A percentile compares a stretch with the other conserved stretches of the same genome.
Evolutionary conservation across 768 basidiomycete species (phyloP).

Genomic region (Sporobolomyces pararoseus): DNA sequence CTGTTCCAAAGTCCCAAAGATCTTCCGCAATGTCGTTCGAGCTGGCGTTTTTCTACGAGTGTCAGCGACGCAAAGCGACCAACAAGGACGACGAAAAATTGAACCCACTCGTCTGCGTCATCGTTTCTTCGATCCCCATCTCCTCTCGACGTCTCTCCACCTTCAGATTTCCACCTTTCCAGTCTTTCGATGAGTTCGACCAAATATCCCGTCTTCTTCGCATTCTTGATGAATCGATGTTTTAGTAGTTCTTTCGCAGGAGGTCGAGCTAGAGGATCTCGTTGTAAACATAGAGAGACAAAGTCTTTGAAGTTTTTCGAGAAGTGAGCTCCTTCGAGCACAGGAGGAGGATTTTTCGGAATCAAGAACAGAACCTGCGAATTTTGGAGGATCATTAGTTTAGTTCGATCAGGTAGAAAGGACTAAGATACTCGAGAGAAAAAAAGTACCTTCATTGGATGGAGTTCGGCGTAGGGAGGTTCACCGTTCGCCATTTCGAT

Average conservation of each 20-base stretch:
- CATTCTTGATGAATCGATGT: slow-evolving; percentile 91
- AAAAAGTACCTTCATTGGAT: slow-evolving; percentile 88
- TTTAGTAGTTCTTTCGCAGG: slow-evolving; percentile 90
- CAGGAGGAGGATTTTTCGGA: slow-evolving; percentile 93
- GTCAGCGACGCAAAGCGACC: not conserved
- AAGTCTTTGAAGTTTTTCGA: slow-evolving; percentile 92
- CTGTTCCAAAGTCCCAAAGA: slow-evolving; percentile 96
- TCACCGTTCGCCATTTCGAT: slow-evolving; percentile 97
- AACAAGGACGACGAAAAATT: not conserved
- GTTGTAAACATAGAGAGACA: slow-evolving; percentile 82
- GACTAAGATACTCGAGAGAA: not conserved
- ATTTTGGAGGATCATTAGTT: not conserved
- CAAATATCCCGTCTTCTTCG: slow-evolving; percentile 88
- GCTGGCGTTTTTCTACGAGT: not conserved
- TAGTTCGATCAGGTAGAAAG: no score
- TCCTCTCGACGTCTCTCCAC: slow-evolving; percentile 73
- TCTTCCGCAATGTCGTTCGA: slow-evolving; percentile 58
- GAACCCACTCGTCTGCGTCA: slow-evolving; percentile 55
- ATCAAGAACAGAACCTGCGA: slow-evolving; percentile 89
- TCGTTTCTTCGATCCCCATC: slow-evolving; percentile 48
- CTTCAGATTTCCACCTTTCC: slow-evolving; percentile 87
- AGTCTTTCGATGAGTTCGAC: slow-evolving; percentile 93
- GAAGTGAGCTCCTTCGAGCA: slow-evolving; percentile 74
- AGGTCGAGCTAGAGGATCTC: slow-evolving; percentile 86
- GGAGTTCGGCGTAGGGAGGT: slow-evolving; percentile 94